phyloP scores from a whole-genome alignment of 2,329 filamentous ascomycete genomes.

The Monilinia vaccinii-corymbosi region DNA sequence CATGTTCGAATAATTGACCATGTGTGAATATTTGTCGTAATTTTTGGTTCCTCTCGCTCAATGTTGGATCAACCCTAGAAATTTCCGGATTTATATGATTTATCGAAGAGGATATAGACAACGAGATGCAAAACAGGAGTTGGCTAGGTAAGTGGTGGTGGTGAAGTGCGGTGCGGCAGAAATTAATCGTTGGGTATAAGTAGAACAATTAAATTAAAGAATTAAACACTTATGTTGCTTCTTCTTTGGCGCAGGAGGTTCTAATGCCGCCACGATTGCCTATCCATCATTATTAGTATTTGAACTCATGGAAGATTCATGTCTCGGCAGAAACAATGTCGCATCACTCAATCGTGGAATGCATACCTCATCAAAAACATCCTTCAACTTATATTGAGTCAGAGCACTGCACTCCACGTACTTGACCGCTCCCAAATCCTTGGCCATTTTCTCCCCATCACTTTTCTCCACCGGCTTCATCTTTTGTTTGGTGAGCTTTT shows the following conservation, averaged over 20 bases:
- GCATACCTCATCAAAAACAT: slow-evolving; percentile 95
- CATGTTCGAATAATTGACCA: not conserved
- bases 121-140: not conserved
- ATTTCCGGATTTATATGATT: not conserved
- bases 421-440: slow-evolving; percentile 94
- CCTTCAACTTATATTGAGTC: slow-evolving; percentile 97
- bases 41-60: not conserved
- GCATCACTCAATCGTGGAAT: not conserved
- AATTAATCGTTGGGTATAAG: not conserved
- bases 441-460: slow-evolving; percentile 92
- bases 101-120: not conserved
- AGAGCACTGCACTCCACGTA: slow-evolving; percentile 98
- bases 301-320: slow-evolving; percentile 45
- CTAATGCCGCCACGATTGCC: slow-evolving; percentile 92
- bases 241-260: slow-evolving; percentile 79
- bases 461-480: slow-evolving; percentile 89
- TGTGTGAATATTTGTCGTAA: slow-evolving; percentile 3
- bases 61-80: not conserved
- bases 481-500: slow-evolving; percentile 92
- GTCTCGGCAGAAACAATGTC: not conserved
- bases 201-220: slow-evolving; percentile 38
- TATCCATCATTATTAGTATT: slow-evolving; percentile 31
- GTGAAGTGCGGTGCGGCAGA: not conserved
- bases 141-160: not conserved
- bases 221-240: slow-evolving; percentile 61